Conservation (phyloP, 2,329 filamentous ascomycete species). For the Fusarium pilosicola region DNA sequence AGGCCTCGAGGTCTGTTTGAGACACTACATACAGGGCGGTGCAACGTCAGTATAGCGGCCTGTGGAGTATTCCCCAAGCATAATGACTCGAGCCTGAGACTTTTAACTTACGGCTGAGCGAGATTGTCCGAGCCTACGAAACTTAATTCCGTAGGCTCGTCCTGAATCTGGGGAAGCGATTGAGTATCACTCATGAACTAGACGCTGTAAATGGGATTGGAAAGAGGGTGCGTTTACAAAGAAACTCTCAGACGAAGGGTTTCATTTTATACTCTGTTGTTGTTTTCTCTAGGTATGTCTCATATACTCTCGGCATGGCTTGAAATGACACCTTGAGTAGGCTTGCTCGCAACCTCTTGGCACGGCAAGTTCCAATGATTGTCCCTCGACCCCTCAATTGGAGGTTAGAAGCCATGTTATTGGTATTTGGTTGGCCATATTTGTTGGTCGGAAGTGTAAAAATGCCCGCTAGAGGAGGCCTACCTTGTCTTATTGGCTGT, state of each 20-base stretch:
- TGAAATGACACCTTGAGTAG: constrained; percentile 1
- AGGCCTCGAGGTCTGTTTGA: constrained; percentile 10
- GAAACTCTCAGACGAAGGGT: background rate
- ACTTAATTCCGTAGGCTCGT: constrained; percentile 26
- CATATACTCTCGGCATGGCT: constrained; percentile 2
- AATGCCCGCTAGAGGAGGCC: constrained; percentile 32
- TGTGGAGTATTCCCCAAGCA: constrained; percentile 18
- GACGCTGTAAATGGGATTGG: background rate
- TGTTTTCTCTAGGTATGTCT: background rate
- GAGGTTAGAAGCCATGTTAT: constrained; percentile 12
- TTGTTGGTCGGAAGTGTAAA: constrained; percentile 35
- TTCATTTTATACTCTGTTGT: constrained; percentile 18
- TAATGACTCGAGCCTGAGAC: constrained; percentile 24
- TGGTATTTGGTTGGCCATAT: constrained; percentile 18
- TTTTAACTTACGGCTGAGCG: constrained; percentile 25
- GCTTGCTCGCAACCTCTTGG: constrained; percentile 6
- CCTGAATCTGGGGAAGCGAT: constrained; percentile 2
- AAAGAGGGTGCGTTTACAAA: background rate
- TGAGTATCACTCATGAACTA: constrained; percentile 20
- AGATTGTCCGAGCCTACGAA: constrained; percentile 32
- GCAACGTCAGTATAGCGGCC: constrained; percentile 6
- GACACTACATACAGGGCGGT: constrained; percentile 1
- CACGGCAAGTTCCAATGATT: constrained; percentile 17
- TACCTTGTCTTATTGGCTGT: constrained; percentile 21
- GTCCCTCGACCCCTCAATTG: constrained; percentile 13